These are phyloP conservation scores for Erigeron philadelphicus DNA, from an alignment of 140 eudicot species.

Conservation along the genomic window DNA sequence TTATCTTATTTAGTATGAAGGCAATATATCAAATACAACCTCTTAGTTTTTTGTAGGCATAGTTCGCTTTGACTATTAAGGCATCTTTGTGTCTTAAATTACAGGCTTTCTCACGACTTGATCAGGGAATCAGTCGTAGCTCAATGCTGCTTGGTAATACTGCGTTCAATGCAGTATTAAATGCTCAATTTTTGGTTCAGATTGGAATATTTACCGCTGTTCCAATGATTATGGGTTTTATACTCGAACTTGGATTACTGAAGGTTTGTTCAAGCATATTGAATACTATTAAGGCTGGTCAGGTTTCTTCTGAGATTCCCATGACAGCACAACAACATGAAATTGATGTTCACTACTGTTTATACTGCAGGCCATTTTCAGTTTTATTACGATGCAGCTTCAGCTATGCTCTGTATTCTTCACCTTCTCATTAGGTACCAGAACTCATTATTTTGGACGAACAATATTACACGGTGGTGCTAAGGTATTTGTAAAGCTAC, in stretches of 20 bases:
- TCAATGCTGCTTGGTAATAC: constrained; percentile 73
- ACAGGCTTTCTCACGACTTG: constrained; percentile 98
- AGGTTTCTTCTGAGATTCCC: constrained; percentile 1
- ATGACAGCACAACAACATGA: background rate
- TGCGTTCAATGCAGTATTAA: constrained; percentile 81
- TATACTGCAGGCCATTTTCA: constrained; percentile 78
- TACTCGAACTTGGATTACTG: constrained; percentile 81
- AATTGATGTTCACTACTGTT: constrained; percentile 4
- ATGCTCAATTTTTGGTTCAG: constrained; percentile 94
- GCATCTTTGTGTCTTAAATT: constrained; percentile 17
- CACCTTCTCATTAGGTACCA: constrained; percentile 93
- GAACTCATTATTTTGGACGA: constrained; percentile 97
- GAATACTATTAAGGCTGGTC: background rate
- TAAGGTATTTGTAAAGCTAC: constrained; percentile 44
- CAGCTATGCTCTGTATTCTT: constrained; percentile 96
- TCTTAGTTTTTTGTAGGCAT: background rate
- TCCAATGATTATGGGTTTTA: constrained; percentile 96
- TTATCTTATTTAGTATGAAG: constrained; percentile 6
- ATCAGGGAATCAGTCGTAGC: constrained; percentile 53
- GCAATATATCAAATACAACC: constrained; percentile 3
- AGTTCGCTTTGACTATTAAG: constrained; percentile 8
- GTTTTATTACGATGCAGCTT: constrained; percentile 94
- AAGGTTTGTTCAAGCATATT: constrained; percentile 49
- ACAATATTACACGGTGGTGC: constrained; percentile 99
- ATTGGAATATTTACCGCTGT: constrained; percentile 96